Evolutionary conservation across 2,329 filamentous ascomycete species (phyloP).

Genomic region (Davidsoniella australis): DNA sequence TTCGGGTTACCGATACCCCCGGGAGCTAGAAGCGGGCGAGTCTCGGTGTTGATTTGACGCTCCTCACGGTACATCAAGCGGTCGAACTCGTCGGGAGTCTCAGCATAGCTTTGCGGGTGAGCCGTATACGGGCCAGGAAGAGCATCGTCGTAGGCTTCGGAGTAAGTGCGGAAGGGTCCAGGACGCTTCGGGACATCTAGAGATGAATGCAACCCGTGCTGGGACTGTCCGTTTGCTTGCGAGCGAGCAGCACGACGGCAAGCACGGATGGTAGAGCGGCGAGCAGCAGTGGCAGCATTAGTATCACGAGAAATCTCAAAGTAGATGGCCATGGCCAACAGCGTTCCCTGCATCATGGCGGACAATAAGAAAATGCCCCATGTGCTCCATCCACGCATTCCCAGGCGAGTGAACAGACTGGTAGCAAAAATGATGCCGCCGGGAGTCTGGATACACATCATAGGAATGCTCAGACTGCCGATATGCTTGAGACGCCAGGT

Average conservation of each 20-base stretch:
- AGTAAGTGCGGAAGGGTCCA: slow-evolving; percentile 27
- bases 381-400: slow-evolving; percentile 76
- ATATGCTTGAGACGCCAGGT: slow-evolving; percentile 75
- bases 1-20: slow-evolving; percentile 32
- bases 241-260: slow-evolving; percentile 14
- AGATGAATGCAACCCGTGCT: slow-evolving; percentile 11
- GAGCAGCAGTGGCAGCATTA: slow-evolving; percentile 15
- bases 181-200: slow-evolving; percentile 19
- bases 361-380: slow-evolving; percentile 88
- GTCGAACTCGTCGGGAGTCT: slow-evolving; percentile 33
- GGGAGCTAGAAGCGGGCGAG: slow-evolving; percentile 31
- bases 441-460: slow-evolving; percentile 97
- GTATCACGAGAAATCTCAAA: slow-evolving; percentile 39
- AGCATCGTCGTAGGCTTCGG: slow-evolving; percentile 33
- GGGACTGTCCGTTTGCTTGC: slow-evolving; percentile 18
- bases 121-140: slow-evolving; percentile 33
- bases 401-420: slow-evolving; percentile 65
- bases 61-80: slow-evolving; percentile 34
- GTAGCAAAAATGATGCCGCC: slow-evolving; percentile 80
- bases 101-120: slow-evolving; percentile 34
- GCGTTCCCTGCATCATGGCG: slow-evolving; percentile 63
- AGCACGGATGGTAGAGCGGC: slow-evolving; percentile 19
- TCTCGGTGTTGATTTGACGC: slow-evolving; percentile 31
- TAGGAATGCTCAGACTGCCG: slow-evolving; percentile 81
- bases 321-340: slow-evolving; percentile 64